Conservation (phyloP, 2,329 filamentous ascomycete genomes). For the Mycosphaerella sp. region DNA sequence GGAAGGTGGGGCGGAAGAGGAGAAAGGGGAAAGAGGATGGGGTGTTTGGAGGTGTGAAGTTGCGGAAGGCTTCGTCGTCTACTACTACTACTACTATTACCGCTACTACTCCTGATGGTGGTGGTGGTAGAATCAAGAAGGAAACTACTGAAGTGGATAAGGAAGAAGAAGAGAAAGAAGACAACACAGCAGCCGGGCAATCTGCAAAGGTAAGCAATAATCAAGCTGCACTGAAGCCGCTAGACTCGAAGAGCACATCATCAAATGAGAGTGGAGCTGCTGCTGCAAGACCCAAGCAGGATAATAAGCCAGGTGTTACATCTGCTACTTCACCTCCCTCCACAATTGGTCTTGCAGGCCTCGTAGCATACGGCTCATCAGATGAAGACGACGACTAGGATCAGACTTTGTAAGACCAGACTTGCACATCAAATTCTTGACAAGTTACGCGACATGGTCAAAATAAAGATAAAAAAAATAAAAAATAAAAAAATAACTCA, state of each 20-base stretch:
- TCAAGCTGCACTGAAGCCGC: no score
- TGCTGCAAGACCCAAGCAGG: neutral
- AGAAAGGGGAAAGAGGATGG: slow-evolving; percentile 34
- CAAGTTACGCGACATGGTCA: no score
- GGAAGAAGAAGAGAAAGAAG: no score
- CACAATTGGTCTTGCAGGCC: slow-evolving; percentile 27
- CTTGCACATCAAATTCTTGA: no score
- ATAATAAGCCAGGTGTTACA: slow-evolving; percentile 7
- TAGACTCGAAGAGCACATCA: neutral
- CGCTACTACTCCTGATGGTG: slow-evolving; percentile 1
- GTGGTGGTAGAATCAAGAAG: neutral
- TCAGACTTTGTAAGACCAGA: no score
- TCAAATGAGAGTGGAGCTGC: neutral
- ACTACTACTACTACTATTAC: neutral
- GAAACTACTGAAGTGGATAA: no score
- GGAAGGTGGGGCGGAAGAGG: slow-evolving; percentile 29
- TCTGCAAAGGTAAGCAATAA: no score
- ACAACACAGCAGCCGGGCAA: no score
- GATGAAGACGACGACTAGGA: slow-evolving; percentile 36
- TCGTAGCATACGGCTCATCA: slow-evolving; percentile 39
- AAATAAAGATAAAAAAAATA: no score
- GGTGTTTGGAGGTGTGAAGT: slow-evolving; percentile 40
- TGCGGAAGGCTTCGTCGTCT: slow-evolving; percentile 36
- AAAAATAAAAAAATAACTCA: no score
- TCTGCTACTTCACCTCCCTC: neutral